Percentiles rank a stretch among this genome's conserved stretches.
Conservation (phyloP, 495 filamentous ascomycete genomes). For the Lasiosphaeria hispida region DNA sequence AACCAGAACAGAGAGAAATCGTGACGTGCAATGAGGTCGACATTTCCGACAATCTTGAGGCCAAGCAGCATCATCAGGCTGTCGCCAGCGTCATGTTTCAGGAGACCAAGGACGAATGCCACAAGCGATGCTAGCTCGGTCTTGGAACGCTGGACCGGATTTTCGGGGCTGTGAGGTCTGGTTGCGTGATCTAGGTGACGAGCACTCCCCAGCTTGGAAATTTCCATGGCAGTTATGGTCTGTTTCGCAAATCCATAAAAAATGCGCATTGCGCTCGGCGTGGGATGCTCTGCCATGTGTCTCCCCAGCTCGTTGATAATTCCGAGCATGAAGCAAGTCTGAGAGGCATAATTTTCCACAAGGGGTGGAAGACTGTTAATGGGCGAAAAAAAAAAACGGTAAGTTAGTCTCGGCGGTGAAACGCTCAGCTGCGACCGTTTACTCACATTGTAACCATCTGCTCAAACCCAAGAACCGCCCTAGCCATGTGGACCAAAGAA, state of each 20-base stretch:
- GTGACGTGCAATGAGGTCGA: constrained; percentile 1
- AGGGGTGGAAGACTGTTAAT: constrained; percentile 4
- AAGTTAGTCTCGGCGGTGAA: neutral
- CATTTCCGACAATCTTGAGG: constrained; percentile 13
- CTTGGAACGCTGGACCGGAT: neutral
- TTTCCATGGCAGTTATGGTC: constrained; percentile 7
- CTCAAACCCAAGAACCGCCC: neutral
- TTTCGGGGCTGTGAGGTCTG: neutral
- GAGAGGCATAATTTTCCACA: constrained; percentile 13
- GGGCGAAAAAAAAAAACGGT: no score
- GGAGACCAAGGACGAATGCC: no score
- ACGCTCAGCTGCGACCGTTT: neutral
- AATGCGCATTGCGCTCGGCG: neutral
- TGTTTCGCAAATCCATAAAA: constrained; percentile 1
- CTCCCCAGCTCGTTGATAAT: constrained; percentile 13
- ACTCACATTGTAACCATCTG: constrained; percentile 4
- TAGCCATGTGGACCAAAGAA: neutral
- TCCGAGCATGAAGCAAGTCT: constrained; percentile 14
- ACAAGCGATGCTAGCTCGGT: no score
- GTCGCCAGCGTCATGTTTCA: neutral
- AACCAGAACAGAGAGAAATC: constrained; percentile 22
- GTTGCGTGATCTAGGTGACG: neutral
- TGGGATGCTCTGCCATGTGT: neutral
- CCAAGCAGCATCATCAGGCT: constrained; percentile 9
- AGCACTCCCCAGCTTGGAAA: constrained; percentile 7